Evolutionary conservation across 1,284 basidiomycete species (phyloP).

Genomic region (Singerocomus inundabilis): DNA sequence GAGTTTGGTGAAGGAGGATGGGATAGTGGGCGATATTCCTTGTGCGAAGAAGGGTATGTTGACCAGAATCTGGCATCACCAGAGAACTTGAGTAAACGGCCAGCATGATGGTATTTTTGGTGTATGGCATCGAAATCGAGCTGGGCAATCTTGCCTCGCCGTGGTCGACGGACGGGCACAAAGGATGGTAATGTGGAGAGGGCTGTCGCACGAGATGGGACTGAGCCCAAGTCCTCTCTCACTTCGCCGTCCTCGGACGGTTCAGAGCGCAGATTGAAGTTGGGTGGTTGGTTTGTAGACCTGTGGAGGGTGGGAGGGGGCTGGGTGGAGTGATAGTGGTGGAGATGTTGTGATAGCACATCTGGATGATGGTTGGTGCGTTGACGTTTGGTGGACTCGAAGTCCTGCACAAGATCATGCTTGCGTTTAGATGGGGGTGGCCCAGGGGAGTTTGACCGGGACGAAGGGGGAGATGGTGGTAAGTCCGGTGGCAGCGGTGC

Average conservation of each 20-base stretch:
- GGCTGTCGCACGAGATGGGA: slow-evolving; percentile 29
- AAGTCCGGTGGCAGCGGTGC: slow-evolving; percentile 59
- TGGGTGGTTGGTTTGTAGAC: slow-evolving; percentile 28
- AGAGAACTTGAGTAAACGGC: slow-evolving; percentile 71
- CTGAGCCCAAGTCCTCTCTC: slow-evolving; percentile 38
- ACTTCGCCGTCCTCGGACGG: slow-evolving; percentile 60
- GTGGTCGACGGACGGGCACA: slow-evolving; percentile 64
- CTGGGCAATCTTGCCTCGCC: slow-evolving; percentile 47
- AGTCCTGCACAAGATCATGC: slow-evolving; percentile 44
- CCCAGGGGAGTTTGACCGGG: slow-evolving; percentile 59
- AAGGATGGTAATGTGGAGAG: slow-evolving; percentile 40
- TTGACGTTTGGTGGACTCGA: slow-evolving; percentile 55
- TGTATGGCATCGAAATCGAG: slow-evolving; percentile 54
- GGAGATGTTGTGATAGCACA: slow-evolving; percentile 27
- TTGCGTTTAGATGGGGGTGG: slow-evolving; percentile 58
- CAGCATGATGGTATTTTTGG: slow-evolving; percentile 60
- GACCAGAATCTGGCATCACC: slow-evolving; percentile 72
- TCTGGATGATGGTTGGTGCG: slow-evolving; percentile 45
- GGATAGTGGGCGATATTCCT: slow-evolving; percentile 58
- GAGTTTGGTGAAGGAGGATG: slow-evolving; percentile 62
- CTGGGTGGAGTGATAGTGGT: slow-evolving; percentile 32
- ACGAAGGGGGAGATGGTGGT: slow-evolving; percentile 66
- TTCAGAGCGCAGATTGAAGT: slow-evolving; percentile 42
- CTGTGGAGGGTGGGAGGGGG: slow-evolving; percentile 29
- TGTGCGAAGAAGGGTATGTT: slow-evolving; percentile 60